Evolutionary conservation across 192 early-diverging fungal genomes (phyloP).

Genomic region (Kickxella alabastrina): DNA sequence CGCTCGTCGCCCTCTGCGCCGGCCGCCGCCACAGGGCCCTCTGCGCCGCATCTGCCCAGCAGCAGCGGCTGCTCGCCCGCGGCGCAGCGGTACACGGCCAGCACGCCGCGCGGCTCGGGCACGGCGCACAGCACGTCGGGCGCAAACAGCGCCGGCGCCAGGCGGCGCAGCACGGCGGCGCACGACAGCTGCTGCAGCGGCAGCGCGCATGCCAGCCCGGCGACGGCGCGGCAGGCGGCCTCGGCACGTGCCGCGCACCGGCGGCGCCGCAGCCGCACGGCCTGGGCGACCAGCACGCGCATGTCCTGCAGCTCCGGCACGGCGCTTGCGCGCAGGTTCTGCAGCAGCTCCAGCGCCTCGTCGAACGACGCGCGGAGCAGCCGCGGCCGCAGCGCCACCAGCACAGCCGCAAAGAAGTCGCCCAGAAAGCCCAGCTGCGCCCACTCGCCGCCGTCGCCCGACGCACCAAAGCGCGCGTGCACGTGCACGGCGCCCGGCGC

Average conservation of each 20-base stretch:
- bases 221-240: constrained; percentile 12
- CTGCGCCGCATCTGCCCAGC: too few relatives aligned
- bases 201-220: too few relatives aligned
- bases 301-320: constrained; percentile 6
- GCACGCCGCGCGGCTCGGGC: too few relatives aligned
- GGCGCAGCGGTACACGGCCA: too few relatives aligned
- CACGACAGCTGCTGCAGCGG: too few relatives aligned
- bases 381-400: constrained; percentile 58
- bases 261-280: background rate
- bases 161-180: too few relatives aligned
- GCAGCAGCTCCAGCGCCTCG: constrained; percentile 27
- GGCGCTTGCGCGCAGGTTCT: constrained; percentile 56
- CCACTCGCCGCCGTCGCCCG: constrained; percentile 26
- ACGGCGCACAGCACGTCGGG: too few relatives aligned
- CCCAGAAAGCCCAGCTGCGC: constrained; percentile 63
- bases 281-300: constrained; percentile 1
- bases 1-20: too few relatives aligned
- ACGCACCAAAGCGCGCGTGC: background rate
- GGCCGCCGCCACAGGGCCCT: too few relatives aligned
- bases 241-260: constrained; percentile 1
- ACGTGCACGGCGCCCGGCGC: constrained; percentile 24
- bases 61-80: too few relatives aligned
- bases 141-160: too few relatives aligned
- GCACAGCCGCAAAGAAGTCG: constrained; percentile 71
- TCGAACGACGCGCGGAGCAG: constrained; percentile 60